Percentiles rank a stretch among this genome's conserved stretches.
Conservation (phyloP, 2,329 filamentous ascomycete genomes). For the Neonectria magnoliae region DNA sequence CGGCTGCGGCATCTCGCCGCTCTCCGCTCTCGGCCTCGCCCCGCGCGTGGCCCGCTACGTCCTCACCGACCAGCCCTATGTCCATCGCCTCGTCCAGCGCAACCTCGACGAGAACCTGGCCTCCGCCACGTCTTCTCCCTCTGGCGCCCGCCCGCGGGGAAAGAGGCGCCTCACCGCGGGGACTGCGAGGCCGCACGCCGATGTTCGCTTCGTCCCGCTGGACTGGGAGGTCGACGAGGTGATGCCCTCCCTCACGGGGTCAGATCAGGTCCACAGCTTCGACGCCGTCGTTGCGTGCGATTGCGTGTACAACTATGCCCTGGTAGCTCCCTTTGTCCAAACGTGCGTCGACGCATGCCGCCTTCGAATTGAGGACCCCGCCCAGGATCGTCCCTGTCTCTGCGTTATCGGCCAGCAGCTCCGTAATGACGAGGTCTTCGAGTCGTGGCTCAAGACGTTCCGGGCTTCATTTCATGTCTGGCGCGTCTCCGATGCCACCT, state of each 20-base stretch:
- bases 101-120: constrained; percentile 75
- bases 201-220: constrained; percentile 68
- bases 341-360: constrained; percentile 80
- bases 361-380: constrained; percentile 54
- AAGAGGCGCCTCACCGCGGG: constrained; percentile 27
- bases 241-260: constrained; percentile 53
- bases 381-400: constrained; percentile 63
- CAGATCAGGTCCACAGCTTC: constrained; percentile 58
- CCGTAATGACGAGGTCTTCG: constrained; percentile 84
- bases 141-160: constrained; percentile 16
- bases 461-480: constrained; percentile 75
- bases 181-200: constrained; percentile 32
- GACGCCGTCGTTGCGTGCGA: constrained; percentile 87
- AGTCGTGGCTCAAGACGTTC: constrained; percentile 80
- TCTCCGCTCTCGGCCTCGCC: constrained; percentile 77
- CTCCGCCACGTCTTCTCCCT: constrained; percentile 16
- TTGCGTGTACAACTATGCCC: constrained; percentile 92
- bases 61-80: constrained; percentile 89
- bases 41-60: constrained; percentile 72
- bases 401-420: constrained; percentile 91
- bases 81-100: constrained; percentile 76
- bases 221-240: constrained; percentile 84
- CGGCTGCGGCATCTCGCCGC: constrained; percentile 85
- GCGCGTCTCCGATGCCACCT: constrained; percentile 73
- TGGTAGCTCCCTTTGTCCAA: constrained; percentile 83